Evolutionary conservation across 352 stramenopile species (phyloP), one percentile per base, ranked within the genome.

Genomic region (Globisporangium paroecandrum): DNA sequence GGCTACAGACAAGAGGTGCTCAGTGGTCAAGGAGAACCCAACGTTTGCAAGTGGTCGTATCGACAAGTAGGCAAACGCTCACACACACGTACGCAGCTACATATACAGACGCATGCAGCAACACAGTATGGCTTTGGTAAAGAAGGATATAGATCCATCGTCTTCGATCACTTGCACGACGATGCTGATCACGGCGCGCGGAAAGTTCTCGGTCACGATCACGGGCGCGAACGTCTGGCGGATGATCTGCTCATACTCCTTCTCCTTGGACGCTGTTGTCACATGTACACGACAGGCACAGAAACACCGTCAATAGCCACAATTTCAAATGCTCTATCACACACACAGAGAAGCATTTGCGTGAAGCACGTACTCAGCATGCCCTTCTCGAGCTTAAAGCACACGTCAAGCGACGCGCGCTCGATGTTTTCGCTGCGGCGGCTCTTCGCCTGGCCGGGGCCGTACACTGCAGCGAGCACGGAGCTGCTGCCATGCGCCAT

Each of bases 131-230:
- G 47, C 75, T 29, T 58, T 75, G 66, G 15, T 49, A 49, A 49
- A 84, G 8, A 6, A 69, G 71, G 78, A 84, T 84, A 89, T 82
- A 47, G 87, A 91, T 55, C 87, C 87, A 68, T 91, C 82, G 74
- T 93, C 83, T 66, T 95, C 83, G 62, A 95, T 81, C 49, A 95
- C 84, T 81, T 95, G 87, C 34, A 95, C 84, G 34, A 92, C 81
- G 69, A 95, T 87, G 73, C 83, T 91, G 76, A 95, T 92, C 49
- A 95, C 77, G n/a, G 87, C 84, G 62, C 87, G 85, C 49, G 87
- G 83, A 72, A 83, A 94, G n/a, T 73, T 87, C 53, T 92, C 81
- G 18, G 76, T 77, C 47, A 91, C 55, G 56, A 94, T 72, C 27
- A 93, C 70, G 22, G 85, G 80, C 65, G 84, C 77, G 66, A 93